These are phyloP conservation scores for Penicillium sclerotigenum DNA, from an alignment of 2,329 filamentous ascomycete genomes.

Conservation along the genomic window DNA sequence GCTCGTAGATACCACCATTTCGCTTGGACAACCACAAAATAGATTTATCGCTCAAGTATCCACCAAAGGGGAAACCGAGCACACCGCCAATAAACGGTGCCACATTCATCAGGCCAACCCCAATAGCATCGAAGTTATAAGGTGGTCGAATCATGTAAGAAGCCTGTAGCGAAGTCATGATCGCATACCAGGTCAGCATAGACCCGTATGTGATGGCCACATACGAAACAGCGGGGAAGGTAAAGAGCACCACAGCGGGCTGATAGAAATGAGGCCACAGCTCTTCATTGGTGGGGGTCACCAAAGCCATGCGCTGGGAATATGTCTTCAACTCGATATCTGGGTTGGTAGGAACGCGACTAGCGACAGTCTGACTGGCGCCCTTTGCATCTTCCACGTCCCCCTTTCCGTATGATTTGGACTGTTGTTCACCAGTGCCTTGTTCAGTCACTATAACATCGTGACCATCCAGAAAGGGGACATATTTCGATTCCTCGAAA, in stretches of 20 bases:
- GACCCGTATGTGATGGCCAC: slow-evolving; percentile 41
- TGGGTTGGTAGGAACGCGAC: slow-evolving; percentile 19
- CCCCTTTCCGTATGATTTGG: background rate
- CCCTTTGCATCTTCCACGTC: background rate
- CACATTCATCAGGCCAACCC: slow-evolving; percentile 42
- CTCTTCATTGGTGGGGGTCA: slow-evolving; percentile 19
- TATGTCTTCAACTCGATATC: slow-evolving; percentile 45
- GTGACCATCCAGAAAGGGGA: slow-evolving; percentile 12
- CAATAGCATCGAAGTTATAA: slow-evolving; percentile 39
- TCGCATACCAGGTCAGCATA: slow-evolving; percentile 38
- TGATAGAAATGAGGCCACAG: slow-evolving; percentile 26
- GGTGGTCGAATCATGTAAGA: slow-evolving; percentile 38
- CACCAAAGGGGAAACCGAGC: slow-evolving; percentile 36
- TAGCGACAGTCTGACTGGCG: background rate
- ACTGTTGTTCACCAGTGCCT: slow-evolving; percentile 1
- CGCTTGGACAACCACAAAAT: slow-evolving; percentile 39
- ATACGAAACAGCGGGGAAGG: slow-evolving; percentile 51
- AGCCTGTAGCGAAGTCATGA: slow-evolving; percentile 39
- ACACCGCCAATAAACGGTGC: slow-evolving; percentile 42
- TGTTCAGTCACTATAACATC: background rate
- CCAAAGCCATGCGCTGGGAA: slow-evolving; percentile 41
- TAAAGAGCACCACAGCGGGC: slow-evolving; percentile 29
- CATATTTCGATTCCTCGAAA: slow-evolving; percentile 44
- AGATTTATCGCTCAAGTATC: slow-evolving; percentile 38
- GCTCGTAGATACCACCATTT: slow-evolving; percentile 45